Evolutionary conservation across 176 grass and related monocot genomes (phyloP).

Genomic region (Coix lacrymajobi): DNA sequence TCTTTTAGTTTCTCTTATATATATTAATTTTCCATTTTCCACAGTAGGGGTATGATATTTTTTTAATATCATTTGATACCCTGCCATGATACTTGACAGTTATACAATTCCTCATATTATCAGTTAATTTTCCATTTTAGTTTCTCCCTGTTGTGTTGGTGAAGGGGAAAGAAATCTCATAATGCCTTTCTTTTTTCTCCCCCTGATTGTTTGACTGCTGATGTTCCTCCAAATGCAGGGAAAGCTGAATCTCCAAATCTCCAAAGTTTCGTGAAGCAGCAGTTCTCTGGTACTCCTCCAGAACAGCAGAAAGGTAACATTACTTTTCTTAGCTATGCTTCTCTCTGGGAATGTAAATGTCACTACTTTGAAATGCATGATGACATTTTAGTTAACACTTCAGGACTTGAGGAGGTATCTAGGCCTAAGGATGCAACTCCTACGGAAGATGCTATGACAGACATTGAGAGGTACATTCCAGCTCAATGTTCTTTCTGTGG

Average conservation of each 20-base stretch:
- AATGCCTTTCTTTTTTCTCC: background rate
- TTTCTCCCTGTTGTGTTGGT: background rate
- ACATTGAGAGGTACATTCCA: constrained; percentile 42
- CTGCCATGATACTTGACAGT: background rate
- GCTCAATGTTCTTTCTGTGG: background rate
- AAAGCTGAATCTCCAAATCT: constrained; percentile 55
- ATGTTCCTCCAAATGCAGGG: constrained; percentile 36
- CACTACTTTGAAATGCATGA: background rate
- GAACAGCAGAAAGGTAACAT: constrained; percentile 35
- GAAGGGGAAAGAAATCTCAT: background rate
- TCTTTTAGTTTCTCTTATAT: background rate
- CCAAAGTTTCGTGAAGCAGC: constrained; percentile 64
- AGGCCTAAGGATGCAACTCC: constrained; percentile 1
- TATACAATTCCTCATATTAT: background rate
- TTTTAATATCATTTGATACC: background rate
- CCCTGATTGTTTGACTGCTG: background rate
- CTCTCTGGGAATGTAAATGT: background rate
- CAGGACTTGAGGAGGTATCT: constrained; percentile 25
- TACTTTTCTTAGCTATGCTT: background rate
- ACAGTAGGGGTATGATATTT: background rate
- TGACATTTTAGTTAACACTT: background rate
- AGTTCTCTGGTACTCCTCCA: constrained; percentile 35
- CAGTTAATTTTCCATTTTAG: background rate
- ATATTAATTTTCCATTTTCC: background rate
- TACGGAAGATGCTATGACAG: constrained; percentile 28